Conservation (phyloP, 164 flowering plant species). For the Aristolochia contorta region DNA sequence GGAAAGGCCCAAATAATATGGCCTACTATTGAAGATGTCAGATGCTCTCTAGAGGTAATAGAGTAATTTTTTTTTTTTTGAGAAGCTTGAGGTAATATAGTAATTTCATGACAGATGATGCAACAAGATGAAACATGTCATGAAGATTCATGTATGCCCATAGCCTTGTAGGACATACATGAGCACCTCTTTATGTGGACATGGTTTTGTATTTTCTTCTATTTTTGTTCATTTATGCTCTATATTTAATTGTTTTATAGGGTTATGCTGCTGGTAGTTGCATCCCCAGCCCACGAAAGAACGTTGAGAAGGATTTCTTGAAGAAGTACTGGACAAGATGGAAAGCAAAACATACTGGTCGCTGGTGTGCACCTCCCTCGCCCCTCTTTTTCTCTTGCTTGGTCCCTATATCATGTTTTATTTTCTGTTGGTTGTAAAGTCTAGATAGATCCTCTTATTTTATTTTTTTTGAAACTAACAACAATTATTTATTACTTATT, state of each 20-base stretch:
- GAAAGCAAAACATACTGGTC: slow-evolving; percentile 85
- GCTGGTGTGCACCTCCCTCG: slow-evolving; percentile 40
- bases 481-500: too few species aligned
- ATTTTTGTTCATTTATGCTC: neutral
- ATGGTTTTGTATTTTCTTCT: neutral
- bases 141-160: too few species aligned
- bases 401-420: neutral
- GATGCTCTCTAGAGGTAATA: slow-evolving; percentile 93
- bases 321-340: slow-evolving; percentile 95
- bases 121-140: too few species aligned
- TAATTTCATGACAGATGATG: neutral
- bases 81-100: slow-evolving; percentile 81
- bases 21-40: slow-evolving; percentile 98
- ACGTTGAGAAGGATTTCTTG: slow-evolving; percentile 82
- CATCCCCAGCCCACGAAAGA: slow-evolving; percentile 87
- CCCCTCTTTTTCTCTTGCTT: neutral
- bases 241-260: slow-evolving; percentile 23
- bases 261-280: slow-evolving; percentile 98
- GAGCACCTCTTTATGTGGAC: neutral
- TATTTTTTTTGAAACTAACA: neutral
- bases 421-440: neutral
- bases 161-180: too few species aligned
- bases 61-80: too few species aligned
- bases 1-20: slow-evolving; percentile 78
- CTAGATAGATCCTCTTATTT: neutral